phyloP scores from a whole-genome alignment of 257 asterid species.

The Verbascum thapsus region DNA sequence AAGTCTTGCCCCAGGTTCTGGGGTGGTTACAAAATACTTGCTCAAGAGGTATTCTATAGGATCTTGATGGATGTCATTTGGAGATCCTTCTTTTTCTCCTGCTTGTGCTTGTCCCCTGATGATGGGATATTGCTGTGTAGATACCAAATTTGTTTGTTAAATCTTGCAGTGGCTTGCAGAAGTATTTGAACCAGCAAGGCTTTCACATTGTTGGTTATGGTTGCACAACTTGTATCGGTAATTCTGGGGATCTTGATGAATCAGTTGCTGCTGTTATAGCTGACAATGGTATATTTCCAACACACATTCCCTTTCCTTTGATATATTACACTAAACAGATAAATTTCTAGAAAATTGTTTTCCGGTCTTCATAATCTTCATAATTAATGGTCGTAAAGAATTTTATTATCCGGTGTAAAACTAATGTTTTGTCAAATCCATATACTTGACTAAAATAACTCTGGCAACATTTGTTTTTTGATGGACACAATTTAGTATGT shows the following conservation, averaged over 20 bases:
- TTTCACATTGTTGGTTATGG: constrained; percentile 93
- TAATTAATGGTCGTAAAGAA: constrained; percentile 4
- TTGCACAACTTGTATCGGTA: constrained; percentile 97
- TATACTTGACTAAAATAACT: background rate
- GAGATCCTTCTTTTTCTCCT: background rate
- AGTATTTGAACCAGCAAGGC: constrained; percentile 86
- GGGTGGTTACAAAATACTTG: constrained; percentile 91
- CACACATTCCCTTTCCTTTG: background rate
- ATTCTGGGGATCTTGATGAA: constrained; percentile 94
- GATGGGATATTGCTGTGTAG: background rate
- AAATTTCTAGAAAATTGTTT: background rate
- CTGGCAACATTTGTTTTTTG: background rate
- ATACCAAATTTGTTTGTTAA: constrained; percentile 18
- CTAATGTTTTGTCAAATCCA: background rate
- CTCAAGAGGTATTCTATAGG: constrained; percentile 58
- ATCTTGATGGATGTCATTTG: background rate
- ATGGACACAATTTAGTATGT: background rate
- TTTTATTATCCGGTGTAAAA: background rate
- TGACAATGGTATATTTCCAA: constrained; percentile 64
- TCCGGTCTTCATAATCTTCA: background rate
- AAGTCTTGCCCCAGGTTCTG: constrained; percentile 98
- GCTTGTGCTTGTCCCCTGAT: background rate
- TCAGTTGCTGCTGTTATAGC: constrained; percentile 75
- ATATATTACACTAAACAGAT: background rate
- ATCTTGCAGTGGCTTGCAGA: constrained; percentile 73